Evolutionary conservation across 148 eudicot species (phyloP).

Genomic region (Diospyros kaki): DNA sequence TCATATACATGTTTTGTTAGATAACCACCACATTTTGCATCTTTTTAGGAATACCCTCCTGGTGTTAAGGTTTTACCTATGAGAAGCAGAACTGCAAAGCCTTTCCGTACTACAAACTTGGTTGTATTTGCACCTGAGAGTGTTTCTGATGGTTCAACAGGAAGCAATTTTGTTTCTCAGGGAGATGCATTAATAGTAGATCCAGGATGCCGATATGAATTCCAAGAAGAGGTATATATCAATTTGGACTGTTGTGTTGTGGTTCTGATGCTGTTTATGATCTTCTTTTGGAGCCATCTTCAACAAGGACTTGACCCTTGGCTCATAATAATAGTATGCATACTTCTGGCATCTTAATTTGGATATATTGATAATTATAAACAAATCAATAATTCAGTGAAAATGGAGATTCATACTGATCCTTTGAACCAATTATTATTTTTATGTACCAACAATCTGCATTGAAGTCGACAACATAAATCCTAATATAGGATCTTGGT

Average conservation of each 20-base stretch:
- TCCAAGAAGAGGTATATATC: slow-evolving; percentile 58
- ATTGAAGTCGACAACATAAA: too few species aligned
- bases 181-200: slow-evolving; percentile 93
- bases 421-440: too few species aligned
- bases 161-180: slow-evolving; percentile 37
- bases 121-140: slow-evolving; percentile 57
- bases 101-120: slow-evolving; percentile 88
- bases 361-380: too few species aligned
- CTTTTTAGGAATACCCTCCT: slow-evolving; percentile 80
- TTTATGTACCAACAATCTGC: too few species aligned
- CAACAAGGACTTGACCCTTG: too few species aligned
- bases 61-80: slow-evolving; percentile 78
- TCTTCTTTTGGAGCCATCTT: too few species aligned
- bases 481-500: too few species aligned
- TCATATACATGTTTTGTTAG: not conserved
- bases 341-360: too few species aligned
- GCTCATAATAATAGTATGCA: too few species aligned
- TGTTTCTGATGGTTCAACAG: slow-evolving; percentile 16
- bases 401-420: too few species aligned
- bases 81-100: slow-evolving; percentile 85
- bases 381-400: too few species aligned
- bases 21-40: slow-evolving; percentile 14
- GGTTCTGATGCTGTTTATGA: not conserved
- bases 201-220: slow-evolving; percentile 76
- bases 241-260: not conserved